phyloP scores from a whole-genome alignment of 345 rosid species.

The Orychophragmus violaceus region DNA sequence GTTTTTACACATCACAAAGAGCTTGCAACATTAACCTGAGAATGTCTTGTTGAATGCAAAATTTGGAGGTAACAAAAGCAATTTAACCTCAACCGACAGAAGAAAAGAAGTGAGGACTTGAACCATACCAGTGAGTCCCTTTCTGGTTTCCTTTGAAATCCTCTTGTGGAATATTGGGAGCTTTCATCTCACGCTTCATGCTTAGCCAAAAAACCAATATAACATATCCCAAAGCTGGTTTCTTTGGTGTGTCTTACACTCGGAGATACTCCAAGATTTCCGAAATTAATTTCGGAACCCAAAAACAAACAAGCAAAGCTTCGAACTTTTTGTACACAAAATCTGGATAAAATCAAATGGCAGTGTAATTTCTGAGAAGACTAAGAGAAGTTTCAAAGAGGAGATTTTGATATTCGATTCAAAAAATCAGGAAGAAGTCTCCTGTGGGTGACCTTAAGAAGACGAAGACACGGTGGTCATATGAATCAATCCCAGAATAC shows the following conservation, averaged over 20 bases:
- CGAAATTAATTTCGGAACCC: too few species aligned
- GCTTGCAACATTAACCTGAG: conserved; percentile 12
- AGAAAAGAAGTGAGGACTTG: not conserved
- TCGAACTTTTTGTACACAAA: not conserved
- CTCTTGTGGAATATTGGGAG: conserved; percentile 50
- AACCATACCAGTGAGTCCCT: conserved; percentile 66
- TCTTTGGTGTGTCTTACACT: conserved; percentile 36
- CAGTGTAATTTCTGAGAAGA: not conserved
- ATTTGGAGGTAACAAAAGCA: not conserved
- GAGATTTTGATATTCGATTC: not conserved
- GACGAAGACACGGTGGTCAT: conserved; percentile 6
- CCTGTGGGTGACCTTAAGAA: not conserved
- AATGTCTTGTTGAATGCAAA: conserved; percentile 16
- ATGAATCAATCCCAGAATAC: not conserved
- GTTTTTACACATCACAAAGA: conserved; percentile 9
- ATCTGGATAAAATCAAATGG: not conserved
- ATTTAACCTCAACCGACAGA: not conserved
- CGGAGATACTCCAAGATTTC: too few species aligned
- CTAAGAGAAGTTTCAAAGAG: not conserved
- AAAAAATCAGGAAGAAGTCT: not conserved
- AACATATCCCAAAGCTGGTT: conserved; percentile 46
- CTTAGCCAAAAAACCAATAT: conserved; percentile 36
- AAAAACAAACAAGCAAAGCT: not conserved
- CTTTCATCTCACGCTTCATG: conserved; percentile 67
- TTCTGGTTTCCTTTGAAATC: conserved; percentile 40